Conservation (phyloP, 192 early-diverging fungal genomes). For the Podila clonocystis region DNA sequence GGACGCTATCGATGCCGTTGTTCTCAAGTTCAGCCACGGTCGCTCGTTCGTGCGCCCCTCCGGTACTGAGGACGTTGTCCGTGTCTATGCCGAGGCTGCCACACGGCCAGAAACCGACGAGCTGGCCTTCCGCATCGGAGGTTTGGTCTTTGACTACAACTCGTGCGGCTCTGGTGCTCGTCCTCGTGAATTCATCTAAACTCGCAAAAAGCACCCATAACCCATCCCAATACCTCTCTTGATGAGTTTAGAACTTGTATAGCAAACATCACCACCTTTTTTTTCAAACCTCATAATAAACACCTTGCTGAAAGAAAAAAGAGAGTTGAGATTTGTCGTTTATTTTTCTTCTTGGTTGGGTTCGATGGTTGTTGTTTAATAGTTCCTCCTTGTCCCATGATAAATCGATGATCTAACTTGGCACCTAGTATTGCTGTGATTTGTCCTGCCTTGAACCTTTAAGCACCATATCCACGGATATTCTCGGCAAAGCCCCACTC, state of each 20-base stretch:
- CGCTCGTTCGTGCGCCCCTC: constrained; percentile 98
- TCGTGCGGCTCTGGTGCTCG: constrained; percentile 92
- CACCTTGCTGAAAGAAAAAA: background rate
- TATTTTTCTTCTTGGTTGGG: too few relatives aligned
- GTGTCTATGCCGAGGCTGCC: constrained; percentile 98
- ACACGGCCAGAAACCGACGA: constrained; percentile 90
- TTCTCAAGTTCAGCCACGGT: constrained; percentile 85
- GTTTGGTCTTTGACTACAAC: constrained; percentile 88
- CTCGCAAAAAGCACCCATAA: background rate
- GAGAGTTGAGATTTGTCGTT: background rate
- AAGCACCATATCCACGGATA: constrained; percentile 81
- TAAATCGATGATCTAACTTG: background rate
- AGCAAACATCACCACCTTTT: background rate
- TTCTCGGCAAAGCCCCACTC: constrained; percentile 92
- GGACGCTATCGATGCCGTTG: constrained; percentile 82
- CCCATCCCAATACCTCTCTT: background rate
- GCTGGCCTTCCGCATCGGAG: constrained; percentile 87
- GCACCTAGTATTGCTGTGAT: background rate
- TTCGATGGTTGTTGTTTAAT: too few relatives aligned
- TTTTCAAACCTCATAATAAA: background rate
- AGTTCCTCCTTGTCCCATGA: too few relatives aligned
- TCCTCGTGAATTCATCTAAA: constrained; percentile 65
- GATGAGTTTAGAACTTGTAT: background rate
- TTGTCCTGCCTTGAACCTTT: constrained; percentile 19
- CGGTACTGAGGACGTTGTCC: constrained; percentile 98